phyloP scores from a whole-genome alignment of 2,329 filamentous ascomycete genomes.

The Ascochyta pisi region DNA sequence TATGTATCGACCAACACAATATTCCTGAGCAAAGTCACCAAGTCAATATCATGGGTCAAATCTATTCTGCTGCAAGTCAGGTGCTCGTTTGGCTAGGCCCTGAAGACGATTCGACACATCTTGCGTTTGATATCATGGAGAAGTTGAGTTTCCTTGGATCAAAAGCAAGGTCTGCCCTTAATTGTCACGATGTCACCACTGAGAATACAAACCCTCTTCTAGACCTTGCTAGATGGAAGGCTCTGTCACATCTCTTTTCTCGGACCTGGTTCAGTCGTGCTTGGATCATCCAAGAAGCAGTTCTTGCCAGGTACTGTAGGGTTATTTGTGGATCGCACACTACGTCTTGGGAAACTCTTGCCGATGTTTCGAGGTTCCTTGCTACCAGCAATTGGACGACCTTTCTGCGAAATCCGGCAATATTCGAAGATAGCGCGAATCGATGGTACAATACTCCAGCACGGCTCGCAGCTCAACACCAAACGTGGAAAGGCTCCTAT shows the following conservation, averaged over 20 bases:
- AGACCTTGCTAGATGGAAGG: constrained; percentile 14
- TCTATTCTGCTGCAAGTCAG: constrained; percentile 14
- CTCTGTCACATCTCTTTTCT: constrained; percentile 12
- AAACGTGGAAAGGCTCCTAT: constrained; percentile 3
- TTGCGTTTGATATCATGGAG: constrained; percentile 18
- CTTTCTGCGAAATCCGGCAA: constrained; percentile 1
- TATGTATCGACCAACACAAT: constrained; percentile 24
- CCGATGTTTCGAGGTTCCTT: constrained; percentile 13
- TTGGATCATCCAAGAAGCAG: constrained; percentile 24
- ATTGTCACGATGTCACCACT: constrained; percentile 1
- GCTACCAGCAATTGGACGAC: constrained; percentile 18
- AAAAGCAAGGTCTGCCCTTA: constrained; percentile 1
- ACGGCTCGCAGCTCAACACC: constrained; percentile 14
- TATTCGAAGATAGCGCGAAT: neutral
- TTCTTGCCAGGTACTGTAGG: constrained; percentile 11
- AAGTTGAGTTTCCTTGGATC: neutral
- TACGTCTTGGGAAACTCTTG: constrained; percentile 14
- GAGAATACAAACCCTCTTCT: constrained; percentile 4
- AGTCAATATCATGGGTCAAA: constrained; percentile 20
- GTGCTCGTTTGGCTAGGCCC: constrained; percentile 25
- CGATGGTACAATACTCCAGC: constrained; percentile 14
- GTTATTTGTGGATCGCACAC: constrained; percentile 20
- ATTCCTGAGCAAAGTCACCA: constrained; percentile 15
- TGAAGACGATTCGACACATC: constrained; percentile 13
- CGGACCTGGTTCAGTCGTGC: constrained; percentile 22